A percentile compares a stretch with the other conserved stretches of the same genome.
Conservation (phyloP, 2,329 filamentous ascomycete species). For the Penicillium hesseltinei region DNA sequence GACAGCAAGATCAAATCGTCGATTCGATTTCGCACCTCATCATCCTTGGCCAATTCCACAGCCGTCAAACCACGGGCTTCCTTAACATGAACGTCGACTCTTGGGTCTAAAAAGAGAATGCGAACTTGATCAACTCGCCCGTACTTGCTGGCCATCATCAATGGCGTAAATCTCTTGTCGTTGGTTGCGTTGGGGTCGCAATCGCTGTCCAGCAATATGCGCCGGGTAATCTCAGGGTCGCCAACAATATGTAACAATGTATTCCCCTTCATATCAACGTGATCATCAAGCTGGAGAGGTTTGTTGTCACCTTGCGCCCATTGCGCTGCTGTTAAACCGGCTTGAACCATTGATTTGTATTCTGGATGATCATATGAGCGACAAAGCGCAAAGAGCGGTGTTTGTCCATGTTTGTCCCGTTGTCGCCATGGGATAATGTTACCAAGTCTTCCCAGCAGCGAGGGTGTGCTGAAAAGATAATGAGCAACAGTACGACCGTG, state of each 20-base stretch:
- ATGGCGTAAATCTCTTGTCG: slow-evolving; percentile 87
- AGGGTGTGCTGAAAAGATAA: slow-evolving; percentile 89
- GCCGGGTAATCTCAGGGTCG: slow-evolving; percentile 71
- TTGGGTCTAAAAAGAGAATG: slow-evolving; percentile 78
- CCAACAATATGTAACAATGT: slow-evolving; percentile 95
- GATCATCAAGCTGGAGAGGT: slow-evolving; percentile 85
- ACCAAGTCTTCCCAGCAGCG: slow-evolving; percentile 74
- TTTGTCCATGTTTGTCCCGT: slow-evolving; percentile 94
- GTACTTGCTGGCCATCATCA: slow-evolving; percentile 99
- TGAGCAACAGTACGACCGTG: slow-evolving; percentile 90
- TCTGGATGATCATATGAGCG: slow-evolving; percentile 90
- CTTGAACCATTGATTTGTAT: slow-evolving; percentile 83
- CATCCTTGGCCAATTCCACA: slow-evolving; percentile 94
- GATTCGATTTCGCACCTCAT: slow-evolving; percentile 93
- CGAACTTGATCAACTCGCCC: slow-evolving; percentile 91
- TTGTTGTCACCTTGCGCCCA: slow-evolving; percentile 71
- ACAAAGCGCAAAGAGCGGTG: slow-evolving; percentile 92
- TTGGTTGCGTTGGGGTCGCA: slow-evolving; percentile 96
- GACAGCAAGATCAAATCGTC: slow-evolving; percentile 89
- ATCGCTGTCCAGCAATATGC: slow-evolving; percentile 79
- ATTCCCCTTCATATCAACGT: slow-evolving; percentile 89
- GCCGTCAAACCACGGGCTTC: slow-evolving; percentile 88
- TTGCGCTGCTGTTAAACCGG: slow-evolving; percentile 72
- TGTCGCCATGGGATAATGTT: slow-evolving; percentile 80
- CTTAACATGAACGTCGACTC: slow-evolving; percentile 80